Evolutionary conservation across 306 rosid species (phyloP).

Genomic region (Ormosia semicastrata): DNA sequence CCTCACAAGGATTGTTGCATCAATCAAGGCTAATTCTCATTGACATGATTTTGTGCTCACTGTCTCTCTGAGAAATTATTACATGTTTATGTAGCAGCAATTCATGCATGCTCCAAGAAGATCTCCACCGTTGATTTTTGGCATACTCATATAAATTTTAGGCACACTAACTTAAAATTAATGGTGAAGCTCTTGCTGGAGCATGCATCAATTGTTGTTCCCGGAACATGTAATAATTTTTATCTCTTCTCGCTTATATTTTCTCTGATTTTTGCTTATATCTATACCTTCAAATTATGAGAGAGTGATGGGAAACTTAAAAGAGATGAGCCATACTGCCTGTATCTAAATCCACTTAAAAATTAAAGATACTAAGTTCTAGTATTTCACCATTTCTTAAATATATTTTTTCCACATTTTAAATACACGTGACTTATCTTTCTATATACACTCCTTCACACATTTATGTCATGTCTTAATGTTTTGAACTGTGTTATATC

Average conservation of each 20-base stretch:
- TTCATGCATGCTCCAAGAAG: too few species aligned
- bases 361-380: not conserved
- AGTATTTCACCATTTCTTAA: not conserved
- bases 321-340: not conserved
- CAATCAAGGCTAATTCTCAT: not conserved
- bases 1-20: not conserved
- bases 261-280: not conserved
- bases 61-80: not conserved
- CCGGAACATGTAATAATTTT: too few species aligned
- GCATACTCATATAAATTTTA: too few species aligned
- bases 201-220: too few species aligned
- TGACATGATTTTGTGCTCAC: not conserved
- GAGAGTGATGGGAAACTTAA: not conserved
- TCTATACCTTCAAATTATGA: not conserved
- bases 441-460: too few species aligned
- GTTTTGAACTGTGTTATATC: not conserved
- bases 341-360: not conserved
- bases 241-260: too few species aligned
- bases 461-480: not conserved
- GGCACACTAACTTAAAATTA: too few species aligned
- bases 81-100: not conserved
- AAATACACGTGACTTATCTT: not conserved
- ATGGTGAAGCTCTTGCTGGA: too few species aligned
- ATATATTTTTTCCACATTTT: not conserved
- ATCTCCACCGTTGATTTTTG: too few species aligned